A percentile compares a stretch with the other conserved stretches of the same genome.
These are phyloP conservation scores for Knufia fluminis DNA, from an alignment of 2,329 filamentous ascomycete genomes.

Conservation along the genomic window DNA sequence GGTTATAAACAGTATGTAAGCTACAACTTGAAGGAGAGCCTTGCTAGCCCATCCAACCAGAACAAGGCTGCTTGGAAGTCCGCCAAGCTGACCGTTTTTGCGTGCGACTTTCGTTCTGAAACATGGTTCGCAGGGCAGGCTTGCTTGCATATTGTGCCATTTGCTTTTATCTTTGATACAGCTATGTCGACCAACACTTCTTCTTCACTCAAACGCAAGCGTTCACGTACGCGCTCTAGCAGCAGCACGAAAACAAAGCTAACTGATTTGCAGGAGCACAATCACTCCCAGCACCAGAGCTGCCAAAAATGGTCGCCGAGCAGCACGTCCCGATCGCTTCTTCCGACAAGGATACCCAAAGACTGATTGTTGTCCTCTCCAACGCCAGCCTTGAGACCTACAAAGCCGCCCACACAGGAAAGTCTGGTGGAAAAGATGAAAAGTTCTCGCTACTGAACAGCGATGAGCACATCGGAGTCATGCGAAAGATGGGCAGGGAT, in stretches of 20 bases:
- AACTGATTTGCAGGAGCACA: constrained; percentile 61
- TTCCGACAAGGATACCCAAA: constrained; percentile 80
- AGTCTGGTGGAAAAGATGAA: constrained; percentile 65
- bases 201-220: not conserved
- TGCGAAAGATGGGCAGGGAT: constrained; percentile 99
- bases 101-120: not conserved
- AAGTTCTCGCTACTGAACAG: constrained; percentile 98
- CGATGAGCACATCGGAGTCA: constrained; percentile 96
- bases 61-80: too few species aligned
- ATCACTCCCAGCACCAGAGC: constrained; percentile 80
- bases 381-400: constrained; percentile 98
- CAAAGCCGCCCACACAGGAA: constrained; percentile 69
- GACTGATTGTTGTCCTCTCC: constrained; percentile 89
- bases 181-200: not conserved
- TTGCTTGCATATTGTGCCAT: not conserved
- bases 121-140: not conserved
- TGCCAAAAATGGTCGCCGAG: constrained; percentile 88
- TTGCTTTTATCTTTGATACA: not conserved
- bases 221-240: not conserved
- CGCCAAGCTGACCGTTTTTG: not conserved
- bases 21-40: too few species aligned
- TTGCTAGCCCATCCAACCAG: too few species aligned
- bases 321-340: constrained; percentile 76
- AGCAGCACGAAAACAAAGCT: not conserved
- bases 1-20: too few species aligned